phyloP scores from a whole-genome alignment of 1,284 basidiomycete species.

The Leccinum subspadiceum region DNA sequence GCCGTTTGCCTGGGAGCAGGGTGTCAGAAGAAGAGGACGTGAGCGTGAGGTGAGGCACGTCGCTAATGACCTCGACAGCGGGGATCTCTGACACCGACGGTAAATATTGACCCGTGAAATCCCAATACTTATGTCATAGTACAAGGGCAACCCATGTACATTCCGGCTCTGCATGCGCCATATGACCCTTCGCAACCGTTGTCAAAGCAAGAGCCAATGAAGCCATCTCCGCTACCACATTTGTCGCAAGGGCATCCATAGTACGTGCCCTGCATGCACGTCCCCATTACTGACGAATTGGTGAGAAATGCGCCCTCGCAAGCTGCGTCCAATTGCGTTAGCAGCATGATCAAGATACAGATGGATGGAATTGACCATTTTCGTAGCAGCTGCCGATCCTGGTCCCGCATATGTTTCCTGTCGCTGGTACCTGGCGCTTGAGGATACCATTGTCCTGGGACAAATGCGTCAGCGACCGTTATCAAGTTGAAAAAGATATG shows the following conservation, averaged over 20 bases:
- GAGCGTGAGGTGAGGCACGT: background rate
- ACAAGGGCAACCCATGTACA: background rate
- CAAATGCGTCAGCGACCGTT: background rate
- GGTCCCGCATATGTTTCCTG: background rate
- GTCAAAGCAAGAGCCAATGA: background rate
- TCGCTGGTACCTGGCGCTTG: background rate
- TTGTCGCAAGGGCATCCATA: constrained; percentile 4
- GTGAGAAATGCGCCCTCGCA: background rate
- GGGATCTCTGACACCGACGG: background rate
- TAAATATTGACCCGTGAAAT: background rate
- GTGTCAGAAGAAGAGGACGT: background rate
- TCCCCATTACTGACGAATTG: background rate
- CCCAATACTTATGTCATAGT: background rate
- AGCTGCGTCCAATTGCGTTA: background rate
- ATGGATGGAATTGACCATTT: background rate
- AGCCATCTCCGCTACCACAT: background rate
- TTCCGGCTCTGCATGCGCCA: background rate
- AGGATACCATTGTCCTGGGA: background rate
- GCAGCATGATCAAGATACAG: too few species aligned
- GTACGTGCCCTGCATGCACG: background rate
- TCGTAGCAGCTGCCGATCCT: constrained; percentile 4
- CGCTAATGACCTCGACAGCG: background rate
- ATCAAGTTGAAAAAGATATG: background rate
- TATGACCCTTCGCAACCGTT: background rate
- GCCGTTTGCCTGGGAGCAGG: background rate